phyloP scores from a whole-genome alignment of 805 yeast species.

The Komagataella phaffii region DNA sequence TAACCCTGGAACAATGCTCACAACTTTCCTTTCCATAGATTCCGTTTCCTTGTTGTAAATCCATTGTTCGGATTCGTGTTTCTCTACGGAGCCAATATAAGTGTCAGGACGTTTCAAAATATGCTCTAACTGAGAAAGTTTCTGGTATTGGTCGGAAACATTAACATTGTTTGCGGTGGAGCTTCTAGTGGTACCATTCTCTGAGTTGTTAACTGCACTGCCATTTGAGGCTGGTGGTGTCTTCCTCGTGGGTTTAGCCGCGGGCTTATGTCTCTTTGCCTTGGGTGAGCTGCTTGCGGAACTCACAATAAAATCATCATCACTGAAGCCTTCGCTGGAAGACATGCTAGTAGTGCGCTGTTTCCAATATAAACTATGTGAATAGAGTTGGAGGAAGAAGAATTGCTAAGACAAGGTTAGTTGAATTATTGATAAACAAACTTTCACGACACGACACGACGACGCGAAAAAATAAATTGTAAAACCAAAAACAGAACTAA shows the following conservation, averaged over 20 bases:
- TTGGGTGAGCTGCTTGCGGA: not conserved
- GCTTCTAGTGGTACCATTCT: not conserved
- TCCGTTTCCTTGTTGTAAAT: constrained; percentile 54
- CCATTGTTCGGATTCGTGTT: constrained; percentile 74
- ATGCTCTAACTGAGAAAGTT: constrained; percentile 90
- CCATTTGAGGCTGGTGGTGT: not conserved
- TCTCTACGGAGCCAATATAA: constrained; percentile 90
- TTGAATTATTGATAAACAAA: not conserved
- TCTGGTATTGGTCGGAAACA: constrained; percentile 75
- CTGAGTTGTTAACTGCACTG: not conserved
- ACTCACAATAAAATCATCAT: not conserved
- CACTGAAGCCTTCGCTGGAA: not conserved
- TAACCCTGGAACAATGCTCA: constrained; percentile 86
- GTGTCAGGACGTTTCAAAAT: constrained; percentile 96
- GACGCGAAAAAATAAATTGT: not conserved
- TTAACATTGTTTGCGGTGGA: constrained; percentile 2
- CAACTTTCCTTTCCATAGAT: constrained; percentile 44
- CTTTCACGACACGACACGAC: not conserved
- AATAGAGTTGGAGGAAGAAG: not conserved
- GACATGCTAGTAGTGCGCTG: not conserved
- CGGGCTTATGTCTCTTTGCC: not conserved
- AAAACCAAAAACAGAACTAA: not conserved
- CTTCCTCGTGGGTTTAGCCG: not conserved
- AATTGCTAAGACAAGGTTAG: not conserved
- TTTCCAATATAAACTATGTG: not conserved